phyloP scores from a whole-genome alignment of 1,284 basidiomycete genomes.

The Pyrrhoderma noxium region DNA sequence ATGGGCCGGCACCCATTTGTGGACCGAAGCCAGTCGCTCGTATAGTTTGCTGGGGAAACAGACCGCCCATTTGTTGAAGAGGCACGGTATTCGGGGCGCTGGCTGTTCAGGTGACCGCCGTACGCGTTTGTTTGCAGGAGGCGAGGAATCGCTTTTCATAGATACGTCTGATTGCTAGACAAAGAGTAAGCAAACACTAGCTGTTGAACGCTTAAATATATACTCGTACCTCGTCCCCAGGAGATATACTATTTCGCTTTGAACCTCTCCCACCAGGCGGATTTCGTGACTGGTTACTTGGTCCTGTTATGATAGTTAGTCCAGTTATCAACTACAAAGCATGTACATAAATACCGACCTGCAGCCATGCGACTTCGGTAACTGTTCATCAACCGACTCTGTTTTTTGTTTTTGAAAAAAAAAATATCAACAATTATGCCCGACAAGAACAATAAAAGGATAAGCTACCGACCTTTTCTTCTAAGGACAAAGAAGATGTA shows the following conservation, averaged over 20 bases:
- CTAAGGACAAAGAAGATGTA: background rate
- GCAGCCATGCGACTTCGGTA: conserved; percentile 3
- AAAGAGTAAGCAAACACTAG: background rate
- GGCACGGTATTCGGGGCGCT: background rate
- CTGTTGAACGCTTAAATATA: background rate
- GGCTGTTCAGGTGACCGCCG: conserved; percentile 15
- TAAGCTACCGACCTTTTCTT: conserved; percentile 12
- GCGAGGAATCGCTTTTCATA: conserved; percentile 13
- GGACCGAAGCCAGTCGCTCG: background rate
- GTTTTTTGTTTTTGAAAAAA: background rate
- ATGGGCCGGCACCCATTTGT: background rate
- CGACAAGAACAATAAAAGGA: background rate
- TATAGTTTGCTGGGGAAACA: conserved; percentile 3
- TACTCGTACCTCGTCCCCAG: conserved; percentile 15
- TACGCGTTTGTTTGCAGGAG: conserved; percentile 14
- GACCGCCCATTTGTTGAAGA: background rate
- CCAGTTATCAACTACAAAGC: background rate
- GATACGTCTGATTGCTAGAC: conserved; percentile 7
- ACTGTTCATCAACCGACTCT: conserved; percentile 4
- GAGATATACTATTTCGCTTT: conserved; percentile 17
- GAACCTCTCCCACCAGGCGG: conserved; percentile 11
- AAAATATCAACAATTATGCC: background rate
- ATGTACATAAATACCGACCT: too few species aligned
- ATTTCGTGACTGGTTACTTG: conserved; percentile 13
- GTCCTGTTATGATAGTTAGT: conserved; percentile 1